Conservation (phyloP, 257 asterid genomes). For the Apocynum venetum region DNA sequence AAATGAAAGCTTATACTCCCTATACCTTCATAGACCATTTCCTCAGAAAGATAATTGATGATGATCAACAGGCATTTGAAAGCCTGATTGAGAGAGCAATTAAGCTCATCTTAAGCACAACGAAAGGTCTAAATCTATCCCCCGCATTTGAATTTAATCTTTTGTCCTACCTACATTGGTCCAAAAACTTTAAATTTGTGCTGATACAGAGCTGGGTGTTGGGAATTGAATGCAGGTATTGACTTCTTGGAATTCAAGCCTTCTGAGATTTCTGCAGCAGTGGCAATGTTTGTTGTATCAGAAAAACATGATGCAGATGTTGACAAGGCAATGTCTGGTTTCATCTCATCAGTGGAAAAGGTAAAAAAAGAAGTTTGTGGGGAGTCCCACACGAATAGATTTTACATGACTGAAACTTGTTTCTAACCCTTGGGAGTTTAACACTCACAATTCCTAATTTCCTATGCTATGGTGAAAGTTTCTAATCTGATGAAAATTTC, state of each 20-base stretch:
- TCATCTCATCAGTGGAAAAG: slow-evolving; percentile 46
- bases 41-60: slow-evolving; percentile 35
- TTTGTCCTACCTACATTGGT: not conserved
- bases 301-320: slow-evolving; percentile 39
- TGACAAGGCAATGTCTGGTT: slow-evolving; percentile 47
- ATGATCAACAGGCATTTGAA: slow-evolving; percentile 17
- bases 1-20: slow-evolving; percentile 60
- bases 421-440: not conserved
- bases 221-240: slow-evolving; percentile 65
- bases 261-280: slow-evolving; percentile 78
- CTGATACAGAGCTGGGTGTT: slow-evolving; percentile 30
- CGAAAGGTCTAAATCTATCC: slow-evolving; percentile 40
- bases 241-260: slow-evolving; percentile 85
- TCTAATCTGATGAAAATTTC: not conserved
- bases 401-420: not conserved
- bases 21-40: slow-evolving; percentile 54
- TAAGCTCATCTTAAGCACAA: slow-evolving; percentile 45
- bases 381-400: slow-evolving; percentile 19
- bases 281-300: slow-evolving; percentile 47
- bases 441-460: not conserved
- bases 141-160: slow-evolving; percentile 7
- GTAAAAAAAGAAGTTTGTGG: slow-evolving; percentile 25
- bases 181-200: not conserved
- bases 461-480: not conserved
- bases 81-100: slow-evolving; percentile 41